phyloP scores from a whole-genome alignment of 352 stramenopile species.

The Phytophthora lateralis region DNA sequence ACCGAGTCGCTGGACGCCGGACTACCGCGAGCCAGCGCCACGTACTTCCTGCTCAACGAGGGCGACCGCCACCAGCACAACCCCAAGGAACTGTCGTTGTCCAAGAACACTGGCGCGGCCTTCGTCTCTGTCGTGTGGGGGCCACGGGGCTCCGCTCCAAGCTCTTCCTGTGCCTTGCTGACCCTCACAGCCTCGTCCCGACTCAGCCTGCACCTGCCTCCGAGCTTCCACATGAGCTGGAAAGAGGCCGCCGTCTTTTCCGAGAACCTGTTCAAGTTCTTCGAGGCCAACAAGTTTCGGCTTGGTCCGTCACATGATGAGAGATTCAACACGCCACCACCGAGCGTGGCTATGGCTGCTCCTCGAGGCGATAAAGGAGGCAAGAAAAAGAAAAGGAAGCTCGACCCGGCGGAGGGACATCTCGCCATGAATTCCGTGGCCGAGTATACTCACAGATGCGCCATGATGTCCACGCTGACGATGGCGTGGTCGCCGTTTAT shows the following conservation, averaged over 20 bases:
- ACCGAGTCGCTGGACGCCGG: slow-evolving; percentile 40
- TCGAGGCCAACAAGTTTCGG: slow-evolving; percentile 50
- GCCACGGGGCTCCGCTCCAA: slow-evolving; percentile 74
- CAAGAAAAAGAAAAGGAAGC: slow-evolving; percentile 29
- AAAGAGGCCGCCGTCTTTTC: slow-evolving; percentile 74
- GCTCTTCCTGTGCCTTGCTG: slow-evolving; percentile 69
- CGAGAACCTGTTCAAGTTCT: slow-evolving; percentile 67
- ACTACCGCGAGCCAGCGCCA: slow-evolving; percentile 41
- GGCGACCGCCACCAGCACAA: slow-evolving; percentile 77
- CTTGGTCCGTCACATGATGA: slow-evolving; percentile 26
- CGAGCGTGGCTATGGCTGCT: slow-evolving; percentile 27
- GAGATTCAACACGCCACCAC: slow-evolving; percentile 21
- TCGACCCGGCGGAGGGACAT: slow-evolving; percentile 11
- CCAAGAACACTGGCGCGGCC: slow-evolving; percentile 68
- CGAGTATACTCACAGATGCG: slow-evolving; percentile 65
- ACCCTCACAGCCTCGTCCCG: slow-evolving; percentile 61
- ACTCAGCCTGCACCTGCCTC: slow-evolving; percentile 73
- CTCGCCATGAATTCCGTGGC: slow-evolving; percentile 42
- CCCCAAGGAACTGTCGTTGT: slow-evolving; percentile 81
- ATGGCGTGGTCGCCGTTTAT: slow-evolving; percentile 80
- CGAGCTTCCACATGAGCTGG: slow-evolving; percentile 85
- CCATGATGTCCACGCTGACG: slow-evolving; percentile 64
- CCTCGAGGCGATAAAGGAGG: slow-evolving; percentile 27
- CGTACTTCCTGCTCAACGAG: slow-evolving; percentile 74
- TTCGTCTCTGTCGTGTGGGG: slow-evolving; percentile 74